Base-by-base conservation (phyloP, 345 rosid genomes). In the Boechera stricta region DNA sequence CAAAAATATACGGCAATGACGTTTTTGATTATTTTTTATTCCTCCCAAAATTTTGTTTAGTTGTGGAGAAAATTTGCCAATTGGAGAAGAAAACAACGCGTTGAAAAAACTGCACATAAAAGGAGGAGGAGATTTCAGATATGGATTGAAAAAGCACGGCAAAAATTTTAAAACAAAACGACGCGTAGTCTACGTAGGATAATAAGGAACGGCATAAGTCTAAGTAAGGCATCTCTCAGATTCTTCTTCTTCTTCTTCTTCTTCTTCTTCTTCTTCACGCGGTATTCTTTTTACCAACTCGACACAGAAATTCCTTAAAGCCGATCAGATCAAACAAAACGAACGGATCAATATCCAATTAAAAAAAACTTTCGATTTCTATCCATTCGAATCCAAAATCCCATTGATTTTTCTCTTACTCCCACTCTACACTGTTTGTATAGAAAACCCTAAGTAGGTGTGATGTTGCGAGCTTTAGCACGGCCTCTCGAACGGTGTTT, bases 401-500 rank as follows among this genome's bases (percentile, higher is more conserved):
- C 56, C 5, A 28, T 51, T 7, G 3, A n/a, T n/a, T 26, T 8
- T 3, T 42, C 54, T 10, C 38, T 10, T 7, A 29, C 21, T 18
- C 48, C 33, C 10, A 38, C 61, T 67, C 53, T 41, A 21, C 53
- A n/a, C 58, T 32, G 45, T 33, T 15, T 56, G 29, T 55, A 74
- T 44, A 60, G 38, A 65, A 61, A 72, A 13, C 69, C 69, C 49
- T 5, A 44, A 47, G 72, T 69, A 57, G 83, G 86, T 70, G 86
- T 70, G 90, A 80, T 87, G 91, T 71, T 89, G 55, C 87, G 97
- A 54, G 74, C 89, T 36, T 81, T 86, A 41, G 86, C 53, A 79
- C 66, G 97, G 81, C 96, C 92, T 38, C 76, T 90, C 12, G 96
- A 90, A 77, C 84, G 89, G 70, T 95, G 94, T 65, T 49, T 93